These are phyloP conservation scores for Agrocybe praecox DNA, from an alignment of 768 basidiomycete species.

Conservation along the genomic window DNA sequence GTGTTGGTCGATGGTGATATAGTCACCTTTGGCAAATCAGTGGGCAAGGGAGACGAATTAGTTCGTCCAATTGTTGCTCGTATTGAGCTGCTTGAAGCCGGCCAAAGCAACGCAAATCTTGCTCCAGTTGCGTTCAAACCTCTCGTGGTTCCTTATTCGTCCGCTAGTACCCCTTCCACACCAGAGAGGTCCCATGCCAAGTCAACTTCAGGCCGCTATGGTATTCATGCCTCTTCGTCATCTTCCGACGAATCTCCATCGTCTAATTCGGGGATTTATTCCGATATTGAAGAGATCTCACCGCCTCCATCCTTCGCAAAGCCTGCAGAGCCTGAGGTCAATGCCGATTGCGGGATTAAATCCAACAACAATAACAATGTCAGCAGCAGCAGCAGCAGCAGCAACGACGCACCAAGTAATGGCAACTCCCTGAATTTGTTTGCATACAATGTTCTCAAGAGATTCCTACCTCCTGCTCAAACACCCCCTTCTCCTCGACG, in stretches of 20 bases:
- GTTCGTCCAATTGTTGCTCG: slow-evolving; percentile 67
- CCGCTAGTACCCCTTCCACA: slow-evolving; percentile 17
- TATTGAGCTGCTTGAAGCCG: slow-evolving; percentile 53
- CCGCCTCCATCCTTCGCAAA: slow-evolving; percentile 22
- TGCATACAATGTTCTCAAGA: slow-evolving; percentile 32
- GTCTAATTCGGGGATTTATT: slow-evolving; percentile 37
- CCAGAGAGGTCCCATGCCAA: slow-evolving; percentile 16
- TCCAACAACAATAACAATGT: neutral
- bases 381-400: neutral
- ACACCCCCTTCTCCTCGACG: slow-evolving; percentile 12
- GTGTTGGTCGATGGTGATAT: slow-evolving; percentile 67
- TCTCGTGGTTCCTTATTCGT: slow-evolving; percentile 26
- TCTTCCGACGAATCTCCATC: slow-evolving; percentile 44
- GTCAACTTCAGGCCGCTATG: slow-evolving; percentile 62
- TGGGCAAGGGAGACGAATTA: slow-evolving; percentile 59
- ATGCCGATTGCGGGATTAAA: neutral
- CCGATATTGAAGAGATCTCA: slow-evolving; percentile 59
- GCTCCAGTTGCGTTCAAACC: slow-evolving; percentile 25
- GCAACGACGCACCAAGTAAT: slow-evolving; percentile 16
- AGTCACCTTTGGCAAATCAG: slow-evolving; percentile 78
- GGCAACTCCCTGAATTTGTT: neutral
- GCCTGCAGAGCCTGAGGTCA: slow-evolving; percentile 23
- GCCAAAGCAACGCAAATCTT: slow-evolving; percentile 1
- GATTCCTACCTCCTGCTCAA: slow-evolving; percentile 30
- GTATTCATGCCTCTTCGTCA: slow-evolving; percentile 53